Evolutionary conservation across 2,329 filamentous ascomycete species (phyloP), one percentile per base, ranked within the genome.

Genomic region (Chrysoporthe deuterocubensis): DNA sequence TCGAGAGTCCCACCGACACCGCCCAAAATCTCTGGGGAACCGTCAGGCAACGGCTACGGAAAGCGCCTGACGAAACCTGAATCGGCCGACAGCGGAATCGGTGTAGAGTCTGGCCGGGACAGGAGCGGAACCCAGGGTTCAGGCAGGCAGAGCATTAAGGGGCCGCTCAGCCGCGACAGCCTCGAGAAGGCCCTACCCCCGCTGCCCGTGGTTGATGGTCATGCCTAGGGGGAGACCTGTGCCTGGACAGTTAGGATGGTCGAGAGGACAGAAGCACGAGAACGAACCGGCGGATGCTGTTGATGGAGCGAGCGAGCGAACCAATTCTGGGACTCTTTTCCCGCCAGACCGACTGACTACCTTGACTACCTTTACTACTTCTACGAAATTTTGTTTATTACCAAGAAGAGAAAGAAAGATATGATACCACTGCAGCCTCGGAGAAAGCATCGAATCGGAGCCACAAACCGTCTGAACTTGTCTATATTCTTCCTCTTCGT

Each of bases 151-250:
- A 18, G 50, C 14, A 71, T 77, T 4, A 78, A 74, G 67, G 73
- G 80, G 54, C 78, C 77, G 69, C 73, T 87, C 67, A 86, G 85
- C 75, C 83, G 82, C 59, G 84, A 87, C 52, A 89, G 87, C 71
- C 78, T 89, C 56, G 85, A 89, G 71, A 90, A 90, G 78, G 82
- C 83, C 13, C 76, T 90, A 59, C 88, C 87, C 7, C 85, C 87
- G 3, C 75, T 90, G 57, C 88, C 88, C 1, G 70, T 68, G 7
- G 48, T 72, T 14, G 67, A 70, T 58, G 72, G 73, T 59, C 66
- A 37, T 46, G 69, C 63, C 5, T 72, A 71, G 54, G 63, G 16
- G 34, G 54, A 48, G 54, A 63, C 61, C 61, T 63, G 61, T 56
- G 32, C 61, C 61, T 63, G 61, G 61, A 63, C 61, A 13, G 48